A percentile compares a stretch with the other conserved stretches of the same genome.
Conservation (phyloP, 495 filamentous ascomycete genomes). For the Talaromyces trachyspermus region DNA sequence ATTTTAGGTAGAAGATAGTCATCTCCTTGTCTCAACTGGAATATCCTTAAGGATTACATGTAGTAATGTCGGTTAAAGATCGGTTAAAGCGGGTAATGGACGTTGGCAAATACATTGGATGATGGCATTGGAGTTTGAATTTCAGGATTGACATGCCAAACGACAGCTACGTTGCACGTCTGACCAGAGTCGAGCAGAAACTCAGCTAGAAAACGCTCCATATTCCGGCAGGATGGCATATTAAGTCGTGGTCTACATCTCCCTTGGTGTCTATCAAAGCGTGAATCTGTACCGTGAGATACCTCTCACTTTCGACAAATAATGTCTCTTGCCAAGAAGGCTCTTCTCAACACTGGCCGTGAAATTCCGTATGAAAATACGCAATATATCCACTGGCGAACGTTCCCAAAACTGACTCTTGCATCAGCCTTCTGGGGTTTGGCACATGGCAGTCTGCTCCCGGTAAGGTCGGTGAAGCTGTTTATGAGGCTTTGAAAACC, state of each 20-base stretch:
- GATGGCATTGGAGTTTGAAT: not conserved
- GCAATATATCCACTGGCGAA: slow-evolving; percentile 11
- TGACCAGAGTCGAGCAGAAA: not conserved
- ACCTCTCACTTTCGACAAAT: not conserved
- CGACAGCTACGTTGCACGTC: not conserved
- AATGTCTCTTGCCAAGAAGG: slow-evolving; percentile 42
- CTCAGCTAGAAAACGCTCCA: not conserved
- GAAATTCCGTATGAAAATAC: slow-evolving; percentile 33
- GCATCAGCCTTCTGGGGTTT: slow-evolving; percentile 38
- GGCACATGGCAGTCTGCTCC: slow-evolving; percentile 50
- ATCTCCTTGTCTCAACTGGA: not conserved
- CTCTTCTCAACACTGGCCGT: slow-evolving; percentile 34
- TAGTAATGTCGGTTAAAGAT: not conserved
- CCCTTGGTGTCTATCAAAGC: not conserved
- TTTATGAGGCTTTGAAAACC: slow-evolving; percentile 43
- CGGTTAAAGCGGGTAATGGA: not conserved
- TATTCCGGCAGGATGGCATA: not conserved
- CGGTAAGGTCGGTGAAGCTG: slow-evolving; percentile 44
- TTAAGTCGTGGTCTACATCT: not conserved
- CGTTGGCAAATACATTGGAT: not conserved
- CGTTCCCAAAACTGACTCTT: not conserved
- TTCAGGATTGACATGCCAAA: not conserved
- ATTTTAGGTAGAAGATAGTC: no score
- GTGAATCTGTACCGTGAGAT: not conserved
- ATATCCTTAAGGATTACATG: not conserved